A percentile compares a stretch with the other conserved stretches of the same genome.
Conservation (phyloP, 2,329 filamentous ascomycete species). For the Monosporascus sp. region DNA sequence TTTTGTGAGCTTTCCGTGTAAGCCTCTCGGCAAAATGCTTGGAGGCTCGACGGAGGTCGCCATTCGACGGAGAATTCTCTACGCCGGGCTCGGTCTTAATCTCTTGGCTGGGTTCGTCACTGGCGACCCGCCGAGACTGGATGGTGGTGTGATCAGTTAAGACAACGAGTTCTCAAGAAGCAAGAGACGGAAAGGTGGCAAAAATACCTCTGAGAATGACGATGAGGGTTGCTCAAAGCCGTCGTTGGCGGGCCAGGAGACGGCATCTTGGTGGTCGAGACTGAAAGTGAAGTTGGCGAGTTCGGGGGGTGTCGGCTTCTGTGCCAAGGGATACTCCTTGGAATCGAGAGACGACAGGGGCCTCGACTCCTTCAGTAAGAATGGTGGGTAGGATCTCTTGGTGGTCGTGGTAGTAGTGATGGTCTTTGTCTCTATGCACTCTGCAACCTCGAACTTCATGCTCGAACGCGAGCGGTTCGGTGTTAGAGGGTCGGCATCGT, state of each 20-base stretch:
- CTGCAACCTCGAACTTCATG: slow-evolving; percentile 54
- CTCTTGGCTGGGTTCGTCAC: slow-evolving; percentile 18
- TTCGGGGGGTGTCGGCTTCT: slow-evolving; percentile 73
- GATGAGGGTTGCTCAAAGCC: slow-evolving; percentile 13
- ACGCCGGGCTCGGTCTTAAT: slow-evolving; percentile 27
- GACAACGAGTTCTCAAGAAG: slow-evolving; percentile 1
- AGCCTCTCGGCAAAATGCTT: slow-evolving; percentile 21
- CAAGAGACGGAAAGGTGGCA: not conserved
- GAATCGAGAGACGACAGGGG: slow-evolving; percentile 70
- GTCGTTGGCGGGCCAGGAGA: slow-evolving; percentile 24
- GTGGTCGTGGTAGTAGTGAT: slow-evolving; percentile 92
- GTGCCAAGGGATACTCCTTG: slow-evolving; percentile 85
- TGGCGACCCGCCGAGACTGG: slow-evolving; percentile 19
- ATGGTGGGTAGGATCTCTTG: slow-evolving; percentile 76
- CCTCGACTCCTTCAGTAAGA: slow-evolving; percentile 70
- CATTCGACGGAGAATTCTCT: slow-evolving; percentile 27
- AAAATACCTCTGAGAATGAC: slow-evolving; percentile 15
- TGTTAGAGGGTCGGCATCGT: slow-evolving; percentile 34
- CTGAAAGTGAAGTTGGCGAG: slow-evolving; percentile 75
- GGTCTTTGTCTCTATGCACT: slow-evolving; percentile 64
- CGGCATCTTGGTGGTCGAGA: slow-evolving; percentile 54
- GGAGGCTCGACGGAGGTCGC: slow-evolving; percentile 16
- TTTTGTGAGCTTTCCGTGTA: slow-evolving; percentile 28
- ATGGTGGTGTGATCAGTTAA: slow-evolving; percentile 13
- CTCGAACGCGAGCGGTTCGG: slow-evolving; percentile 28